Evolutionary conservation across 306 rosid genomes (phyloP).

Genomic region (Glycyrrhiza uralensis): DNA sequence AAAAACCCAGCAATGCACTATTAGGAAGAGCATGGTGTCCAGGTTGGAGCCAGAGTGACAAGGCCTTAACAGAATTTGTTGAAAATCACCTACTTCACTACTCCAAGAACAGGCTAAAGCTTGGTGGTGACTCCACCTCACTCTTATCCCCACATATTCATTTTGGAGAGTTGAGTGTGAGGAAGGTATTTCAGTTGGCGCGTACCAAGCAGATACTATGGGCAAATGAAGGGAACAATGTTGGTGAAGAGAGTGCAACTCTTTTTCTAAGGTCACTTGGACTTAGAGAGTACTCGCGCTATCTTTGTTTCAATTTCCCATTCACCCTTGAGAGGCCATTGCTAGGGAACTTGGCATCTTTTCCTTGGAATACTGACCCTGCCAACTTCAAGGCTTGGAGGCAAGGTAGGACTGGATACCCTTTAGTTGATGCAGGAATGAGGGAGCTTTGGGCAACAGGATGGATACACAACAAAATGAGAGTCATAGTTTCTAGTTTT

Average conservation of each 20-base stretch:
- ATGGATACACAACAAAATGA: slow-evolving; percentile 82
- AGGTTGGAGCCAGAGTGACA: slow-evolving; percentile 85
- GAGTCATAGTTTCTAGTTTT: slow-evolving; percentile 85
- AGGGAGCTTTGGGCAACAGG: slow-evolving; percentile 99
- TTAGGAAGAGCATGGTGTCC: slow-evolving; percentile 94
- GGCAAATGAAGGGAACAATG: slow-evolving; percentile 60
- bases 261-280: slow-evolving; percentile 83
- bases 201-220: slow-evolving; percentile 69
- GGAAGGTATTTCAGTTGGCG: slow-evolving; percentile 67
- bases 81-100: slow-evolving; percentile 65
- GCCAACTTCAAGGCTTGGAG: slow-evolving; percentile 82
- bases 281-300: slow-evolving; percentile 89
- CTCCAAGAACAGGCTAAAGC: slow-evolving; percentile 53
- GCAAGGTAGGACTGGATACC: slow-evolving; percentile 92
- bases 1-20: slow-evolving; percentile 86
- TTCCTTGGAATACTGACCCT: slow-evolving; percentile 79
- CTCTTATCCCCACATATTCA: slow-evolving; percentile 90
- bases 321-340: slow-evolving; percentile 81
- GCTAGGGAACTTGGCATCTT: slow-evolving; percentile 64
- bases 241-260: slow-evolving; percentile 65
- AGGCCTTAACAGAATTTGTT: slow-evolving; percentile 58
- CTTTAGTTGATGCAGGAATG: slow-evolving; percentile 98
- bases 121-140: slow-evolving; percentile 75
- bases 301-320: slow-evolving; percentile 87
- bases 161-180: slow-evolving; percentile 77